Evolutionary conservation across 1,284 basidiomycete species (phyloP), one percentile per base, ranked within the genome.

Genomic region (Coniferiporia weirii): DNA sequence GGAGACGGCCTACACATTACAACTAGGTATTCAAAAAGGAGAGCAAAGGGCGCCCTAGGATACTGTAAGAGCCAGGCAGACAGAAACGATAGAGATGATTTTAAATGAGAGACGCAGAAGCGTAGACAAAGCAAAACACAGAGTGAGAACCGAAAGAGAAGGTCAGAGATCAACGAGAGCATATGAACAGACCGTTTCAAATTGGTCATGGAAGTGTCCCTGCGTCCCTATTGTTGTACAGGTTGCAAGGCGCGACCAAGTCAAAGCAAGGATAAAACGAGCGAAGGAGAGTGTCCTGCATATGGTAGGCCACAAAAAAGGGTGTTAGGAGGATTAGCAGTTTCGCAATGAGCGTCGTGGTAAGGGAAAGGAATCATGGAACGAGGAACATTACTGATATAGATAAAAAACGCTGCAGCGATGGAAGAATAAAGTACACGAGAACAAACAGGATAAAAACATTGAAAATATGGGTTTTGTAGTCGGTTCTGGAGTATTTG

Each of bases 361-460:
- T 19, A 38, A 52, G 15, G 38, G 32, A n/a, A 34, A 52, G 36
- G 38, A 52, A 40, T 13, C 40, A 34, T 17, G 40, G 12, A 17
- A 40, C 27, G 35, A 20, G 36, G 19, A 40, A 10, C 17, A 17
- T 22, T 22, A 52, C 20, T 52, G 27, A 40, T 52, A 52, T 32
- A 38, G 36, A 52, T 17, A 52, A 52, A 43, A 52, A 40, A 12
- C 4, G 44, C 44, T 9, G 44, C 9, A 9, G 17, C 34, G 15
- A 9, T 45, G 48, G 40, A 9, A 52, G 38, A 32, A 38, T 54
- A 54, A 49, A 60, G 54, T 60, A 51, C 48, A 43, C 44, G 44
- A 38, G 19, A 34, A 55, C 17, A 22, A 20, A 34, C 7, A 34
- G 34, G 43, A 57, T 49, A 51, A 51, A 57, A 45, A 34, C 38